Conservation (phyloP, 2,329 filamentous ascomycete species). For the Pleoardoris graminearum region DNA sequence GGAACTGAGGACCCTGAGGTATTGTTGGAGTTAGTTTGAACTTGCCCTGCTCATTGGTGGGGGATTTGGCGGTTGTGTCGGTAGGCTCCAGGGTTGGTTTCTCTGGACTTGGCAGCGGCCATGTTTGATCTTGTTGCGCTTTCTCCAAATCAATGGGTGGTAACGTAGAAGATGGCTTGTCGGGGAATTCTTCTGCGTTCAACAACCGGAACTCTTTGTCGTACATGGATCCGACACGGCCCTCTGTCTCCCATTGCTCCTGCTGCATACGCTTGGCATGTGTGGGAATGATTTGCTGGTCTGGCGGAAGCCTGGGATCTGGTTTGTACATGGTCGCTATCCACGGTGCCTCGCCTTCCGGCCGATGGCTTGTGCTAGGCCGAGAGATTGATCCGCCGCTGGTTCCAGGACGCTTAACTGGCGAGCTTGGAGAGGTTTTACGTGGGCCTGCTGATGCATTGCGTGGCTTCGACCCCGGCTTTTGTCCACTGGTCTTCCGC, state of each 20-base stretch:
- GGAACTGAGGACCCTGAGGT: conserved; percentile 34
- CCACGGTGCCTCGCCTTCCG: conserved; percentile 96
- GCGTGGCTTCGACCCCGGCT: conserved; percentile 42
- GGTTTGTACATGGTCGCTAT: conserved; percentile 93
- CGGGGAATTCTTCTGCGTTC: conserved; percentile 61
- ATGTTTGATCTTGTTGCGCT: conserved; percentile 31
- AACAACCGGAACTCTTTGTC: conserved; percentile 86
- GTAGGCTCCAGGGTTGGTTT: conserved; percentile 30
- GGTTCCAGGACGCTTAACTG: conserved; percentile 63
- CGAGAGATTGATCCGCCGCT: conserved; percentile 58
- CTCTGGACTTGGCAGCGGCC: conserved; percentile 42
- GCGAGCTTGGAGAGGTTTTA: conserved; percentile 32
- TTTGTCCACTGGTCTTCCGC: conserved; percentile 37
- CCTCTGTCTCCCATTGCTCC: conserved; percentile 93
- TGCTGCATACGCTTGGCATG: conserved; percentile 89
- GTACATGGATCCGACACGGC: conserved; percentile 81
- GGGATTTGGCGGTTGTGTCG: conserved; percentile 32
- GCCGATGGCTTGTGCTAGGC: conserved; percentile 68
- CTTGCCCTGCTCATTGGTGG: conserved; percentile 48
- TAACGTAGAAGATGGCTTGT: conserved; percentile 39
- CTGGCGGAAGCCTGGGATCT: conserved; percentile 88
- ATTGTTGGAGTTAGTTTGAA: conserved; percentile 55
- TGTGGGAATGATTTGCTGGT: conserved; percentile 93
- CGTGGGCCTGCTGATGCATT: conserved; percentile 35
- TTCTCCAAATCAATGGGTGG: conserved; percentile 36